These are phyloP conservation scores for Sanghuangporus baumii DNA, from an alignment of 1,284 basidiomycete genomes.

Conservation along the genomic window DNA sequence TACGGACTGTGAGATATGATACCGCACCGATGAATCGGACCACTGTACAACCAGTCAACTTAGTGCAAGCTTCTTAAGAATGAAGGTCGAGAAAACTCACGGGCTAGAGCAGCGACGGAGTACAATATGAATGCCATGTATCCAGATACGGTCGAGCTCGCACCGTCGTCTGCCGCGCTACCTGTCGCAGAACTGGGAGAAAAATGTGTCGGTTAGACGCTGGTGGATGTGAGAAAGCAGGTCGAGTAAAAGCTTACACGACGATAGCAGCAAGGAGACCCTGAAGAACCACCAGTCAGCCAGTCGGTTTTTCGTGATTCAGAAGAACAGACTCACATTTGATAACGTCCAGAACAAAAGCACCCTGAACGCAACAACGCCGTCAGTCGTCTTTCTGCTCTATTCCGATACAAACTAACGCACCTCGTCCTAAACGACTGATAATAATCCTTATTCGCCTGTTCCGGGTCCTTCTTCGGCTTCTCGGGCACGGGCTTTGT, in stretches of 20 bases:
- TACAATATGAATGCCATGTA: constrained; percentile 81
- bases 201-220: not conserved
- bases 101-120: constrained; percentile 80
- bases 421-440: constrained; percentile 82
- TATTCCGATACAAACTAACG: constrained; percentile 20
- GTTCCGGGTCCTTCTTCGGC: constrained; percentile 55
- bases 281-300: constrained; percentile 28
- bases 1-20: constrained; percentile 69
- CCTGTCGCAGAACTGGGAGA: not conserved
- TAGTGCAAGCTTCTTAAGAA: not conserved
- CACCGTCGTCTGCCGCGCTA: constrained; percentile 39
- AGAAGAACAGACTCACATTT: constrained; percentile 46
- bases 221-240: constrained; percentile 5
- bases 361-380: constrained; percentile 34
- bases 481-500: constrained; percentile 72
- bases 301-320: constrained; percentile 11
- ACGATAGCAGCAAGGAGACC: constrained; percentile 72
- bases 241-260: constrained; percentile 36
- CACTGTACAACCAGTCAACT: constrained; percentile 37
- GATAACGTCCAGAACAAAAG: constrained; percentile 80
- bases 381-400: not conserved
- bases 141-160: constrained; percentile 54
- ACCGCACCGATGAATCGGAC: constrained; percentile 78
- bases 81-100: constrained; percentile 41
- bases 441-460: constrained; percentile 87